A percentile compares a stretch with the other conserved stretches of the same genome.
Evolutionary conservation across 768 basidiomycete genomes (phyloP).

Genomic region (Amanita subjunquillea): DNA sequence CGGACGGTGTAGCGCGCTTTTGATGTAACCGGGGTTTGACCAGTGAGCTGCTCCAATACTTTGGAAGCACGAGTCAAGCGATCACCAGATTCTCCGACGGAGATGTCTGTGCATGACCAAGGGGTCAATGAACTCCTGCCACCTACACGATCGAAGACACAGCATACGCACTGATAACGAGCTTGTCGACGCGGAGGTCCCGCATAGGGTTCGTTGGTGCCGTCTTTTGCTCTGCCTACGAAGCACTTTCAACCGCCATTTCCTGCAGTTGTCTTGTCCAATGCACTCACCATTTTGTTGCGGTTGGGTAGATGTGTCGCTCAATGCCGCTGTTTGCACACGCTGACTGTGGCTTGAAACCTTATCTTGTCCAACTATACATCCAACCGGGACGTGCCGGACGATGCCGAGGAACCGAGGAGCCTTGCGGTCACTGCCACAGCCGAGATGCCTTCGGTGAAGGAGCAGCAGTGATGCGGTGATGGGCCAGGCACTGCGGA

Average conservation of each 20-base stretch:
- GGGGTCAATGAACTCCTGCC: slow-evolving; percentile 6
- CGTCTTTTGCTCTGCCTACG: slow-evolving; percentile 80
- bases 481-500: background rate
- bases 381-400: slow-evolving; percentile 20
- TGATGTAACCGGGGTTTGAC: slow-evolving; percentile 98
- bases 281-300: slow-evolving; percentile 31
- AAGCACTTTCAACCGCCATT: background rate
- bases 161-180: slow-evolving; percentile 88
- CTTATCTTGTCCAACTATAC: slow-evolving; percentile 25
- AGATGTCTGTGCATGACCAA: slow-evolving; percentile 68
- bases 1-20: slow-evolving; percentile 99
- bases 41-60: slow-evolving; percentile 98
- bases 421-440: background rate
- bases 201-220: slow-evolving; percentile 89
- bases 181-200: slow-evolving; percentile 96
- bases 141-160: slow-evolving; percentile 2
- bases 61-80: slow-evolving; percentile 97
- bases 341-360: slow-evolving; percentile 29
- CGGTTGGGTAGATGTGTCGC: slow-evolving; percentile 24
- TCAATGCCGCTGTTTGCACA: slow-evolving; percentile 20
- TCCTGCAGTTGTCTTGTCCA: background rate
- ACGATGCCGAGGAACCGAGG: background rate
- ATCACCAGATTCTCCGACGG: slow-evolving; percentile 99
- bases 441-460: background rate
- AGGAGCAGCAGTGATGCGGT: background rate